Conservation (phyloP, 116 monocot genomes). For the Papilionanthe hybrid region DNA sequence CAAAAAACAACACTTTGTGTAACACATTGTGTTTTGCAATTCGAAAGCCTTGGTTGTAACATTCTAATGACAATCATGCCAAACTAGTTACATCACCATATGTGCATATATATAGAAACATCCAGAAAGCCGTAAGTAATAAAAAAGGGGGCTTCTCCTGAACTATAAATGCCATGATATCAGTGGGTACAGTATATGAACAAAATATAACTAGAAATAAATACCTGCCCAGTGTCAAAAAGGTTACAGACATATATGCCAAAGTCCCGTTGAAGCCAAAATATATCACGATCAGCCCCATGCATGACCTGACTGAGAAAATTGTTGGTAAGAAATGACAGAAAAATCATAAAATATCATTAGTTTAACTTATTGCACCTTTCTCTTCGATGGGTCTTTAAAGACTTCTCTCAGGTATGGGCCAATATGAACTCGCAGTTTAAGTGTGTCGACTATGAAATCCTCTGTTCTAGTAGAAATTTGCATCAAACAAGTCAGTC, state of each 20-base stretch:
- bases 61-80: neutral
- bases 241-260: constrained; percentile 97
- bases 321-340: neutral
- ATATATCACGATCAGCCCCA: constrained; percentile 92
- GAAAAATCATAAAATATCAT: neutral
- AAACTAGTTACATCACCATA: neutral
- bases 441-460: constrained; percentile 88
- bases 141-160: neutral
- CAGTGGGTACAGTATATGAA: neutral
- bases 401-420: constrained; percentile 90
- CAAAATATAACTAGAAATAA: neutral
- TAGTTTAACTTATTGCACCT: constrained; percentile 32
- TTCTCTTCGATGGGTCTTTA: constrained; percentile 83
- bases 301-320: constrained; percentile 79
- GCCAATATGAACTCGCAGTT: constrained; percentile 87
- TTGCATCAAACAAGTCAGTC: constrained; percentile 98
- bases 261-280: constrained; percentile 98
- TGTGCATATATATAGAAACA: neutral
- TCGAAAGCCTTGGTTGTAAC: neutral
- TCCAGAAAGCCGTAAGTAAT: neutral
- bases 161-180: neutral
- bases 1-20: neutral
- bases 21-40: neutral
- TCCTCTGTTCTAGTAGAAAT: constrained; percentile 98
- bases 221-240: constrained; percentile 98